phyloP scores from a whole-genome alignment of 805 yeast species.

The Teunomyces stri region DNA sequence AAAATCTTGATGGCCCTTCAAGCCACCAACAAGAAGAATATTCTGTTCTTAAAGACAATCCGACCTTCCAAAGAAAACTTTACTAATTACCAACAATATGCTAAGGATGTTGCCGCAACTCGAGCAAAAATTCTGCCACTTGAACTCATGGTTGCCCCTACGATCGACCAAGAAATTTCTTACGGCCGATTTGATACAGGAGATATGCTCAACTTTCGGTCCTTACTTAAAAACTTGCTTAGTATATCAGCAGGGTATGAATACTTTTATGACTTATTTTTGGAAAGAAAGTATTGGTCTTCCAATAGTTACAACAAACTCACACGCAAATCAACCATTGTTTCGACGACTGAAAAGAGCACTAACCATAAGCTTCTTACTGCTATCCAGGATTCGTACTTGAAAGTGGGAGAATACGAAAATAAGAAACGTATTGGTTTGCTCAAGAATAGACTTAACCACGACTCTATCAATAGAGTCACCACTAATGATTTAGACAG shows the following conservation, averaged over 20 bases:
- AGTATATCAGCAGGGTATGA: constrained; percentile 23
- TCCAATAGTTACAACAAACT: constrained; percentile 10
- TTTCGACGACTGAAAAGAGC: background rate
- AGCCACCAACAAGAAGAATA: constrained; percentile 17
- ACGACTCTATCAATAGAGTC: constrained; percentile 12
- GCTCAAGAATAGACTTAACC: constrained; percentile 15
- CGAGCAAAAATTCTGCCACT: constrained; percentile 17
- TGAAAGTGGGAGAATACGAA: constrained; percentile 29
- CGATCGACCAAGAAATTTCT: constrained; percentile 22
- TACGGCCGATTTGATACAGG: constrained; percentile 27
- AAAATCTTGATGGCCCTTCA: constrained; percentile 14
- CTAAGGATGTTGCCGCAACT: constrained; percentile 15
- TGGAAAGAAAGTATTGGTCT: constrained; percentile 24
- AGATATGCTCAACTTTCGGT: constrained; percentile 25
- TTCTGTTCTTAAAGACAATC: constrained; percentile 21
- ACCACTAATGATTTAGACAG: constrained; percentile 23
- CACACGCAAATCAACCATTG: constrained; percentile 5
- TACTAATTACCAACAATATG: constrained; percentile 18
- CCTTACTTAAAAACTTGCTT: constrained; percentile 21
- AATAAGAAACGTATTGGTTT: constrained; percentile 16
- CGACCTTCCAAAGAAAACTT: constrained; percentile 27
- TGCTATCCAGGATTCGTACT: constrained; percentile 26
- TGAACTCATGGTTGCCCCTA: constrained; percentile 16
- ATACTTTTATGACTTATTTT: constrained; percentile 26
- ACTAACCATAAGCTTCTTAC: constrained; percentile 22